Percentiles rank a stretch among this genome's conserved stretches.
phyloP scores from a whole-genome alignment of 2,329 filamentous ascomycete genomes.

The Sordariomycetes sp. region DNA sequence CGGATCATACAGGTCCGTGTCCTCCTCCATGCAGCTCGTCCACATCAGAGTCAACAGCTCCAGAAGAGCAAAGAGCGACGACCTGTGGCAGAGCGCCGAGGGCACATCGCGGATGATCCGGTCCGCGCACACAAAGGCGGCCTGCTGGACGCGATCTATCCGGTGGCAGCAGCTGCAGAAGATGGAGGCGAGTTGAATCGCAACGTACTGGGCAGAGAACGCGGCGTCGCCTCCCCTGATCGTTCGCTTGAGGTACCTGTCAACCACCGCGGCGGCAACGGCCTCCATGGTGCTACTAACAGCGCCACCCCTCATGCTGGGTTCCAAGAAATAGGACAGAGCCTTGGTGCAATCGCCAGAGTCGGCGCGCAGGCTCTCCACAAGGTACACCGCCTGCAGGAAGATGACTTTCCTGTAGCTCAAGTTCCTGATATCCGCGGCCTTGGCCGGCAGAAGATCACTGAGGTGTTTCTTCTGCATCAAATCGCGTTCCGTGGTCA shows the following conservation, averaged over 20 bases:
- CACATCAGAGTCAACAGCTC: constrained; percentile 92
- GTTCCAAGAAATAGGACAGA: constrained; percentile 88
- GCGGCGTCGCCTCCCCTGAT: constrained; percentile 58
- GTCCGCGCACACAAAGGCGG: constrained; percentile 73
- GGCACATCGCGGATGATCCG: constrained; percentile 77
- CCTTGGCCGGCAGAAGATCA: constrained; percentile 63
- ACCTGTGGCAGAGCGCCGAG: constrained; percentile 80
- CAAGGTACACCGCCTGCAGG: constrained; percentile 77
- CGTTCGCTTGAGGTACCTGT: constrained; percentile 69
- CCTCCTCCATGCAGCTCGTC: constrained; percentile 85
- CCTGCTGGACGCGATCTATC: constrained; percentile 82
- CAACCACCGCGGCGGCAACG: constrained; percentile 57
- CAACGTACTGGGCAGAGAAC: constrained; percentile 88
- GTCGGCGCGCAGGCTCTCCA: constrained; percentile 79
- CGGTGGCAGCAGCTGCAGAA: constrained; percentile 89
- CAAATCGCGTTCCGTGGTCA: constrained; percentile 65
- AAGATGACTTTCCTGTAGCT: constrained; percentile 90
- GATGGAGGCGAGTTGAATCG: constrained; percentile 73
- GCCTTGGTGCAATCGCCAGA: constrained; percentile 85
- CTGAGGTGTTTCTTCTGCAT: constrained; percentile 73
- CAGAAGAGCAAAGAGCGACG: constrained; percentile 82
- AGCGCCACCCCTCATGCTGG: constrained; percentile 59
- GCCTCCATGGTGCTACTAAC: constrained; percentile 56
- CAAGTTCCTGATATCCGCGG: constrained; percentile 68
- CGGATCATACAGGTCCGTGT: constrained; percentile 89